Percentiles rank a stretch among this genome's conserved stretches.
Conservation (phyloP, 2,329 filamentous ascomycete species). For the Sphaceloma murrayae region DNA sequence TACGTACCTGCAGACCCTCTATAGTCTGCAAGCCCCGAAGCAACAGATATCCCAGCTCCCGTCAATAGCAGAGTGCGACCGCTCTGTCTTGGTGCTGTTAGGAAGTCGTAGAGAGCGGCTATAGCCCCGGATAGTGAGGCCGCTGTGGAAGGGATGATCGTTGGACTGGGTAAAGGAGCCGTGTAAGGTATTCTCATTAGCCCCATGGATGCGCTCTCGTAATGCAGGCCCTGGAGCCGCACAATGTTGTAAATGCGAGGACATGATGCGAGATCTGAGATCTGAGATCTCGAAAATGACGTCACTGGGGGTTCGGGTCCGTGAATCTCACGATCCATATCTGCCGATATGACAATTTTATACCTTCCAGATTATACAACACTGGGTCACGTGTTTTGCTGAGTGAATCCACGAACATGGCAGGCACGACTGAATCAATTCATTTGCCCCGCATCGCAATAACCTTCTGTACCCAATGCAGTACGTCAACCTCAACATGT, state of each 20-base stretch:
- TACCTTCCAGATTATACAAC: too few relatives aligned
- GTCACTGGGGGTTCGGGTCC: not conserved
- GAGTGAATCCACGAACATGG: not conserved
- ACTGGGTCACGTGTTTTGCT: not conserved
- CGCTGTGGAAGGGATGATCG: slow-evolving; percentile 64
- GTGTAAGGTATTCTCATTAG: slow-evolving; percentile 88
- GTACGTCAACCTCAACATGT: slow-evolving; percentile 30
- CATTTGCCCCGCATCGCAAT: slow-evolving; percentile 69
- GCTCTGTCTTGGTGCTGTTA: slow-evolving; percentile 45
- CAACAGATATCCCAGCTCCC: slow-evolving; percentile 86
- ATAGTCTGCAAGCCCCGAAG: slow-evolving; percentile 88
- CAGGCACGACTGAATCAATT: not conserved
- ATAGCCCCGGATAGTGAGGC: slow-evolving; percentile 62
- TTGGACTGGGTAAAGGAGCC: slow-evolving; percentile 64
- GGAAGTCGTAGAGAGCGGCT: slow-evolving; percentile 65
- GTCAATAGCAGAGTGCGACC: slow-evolving; percentile 57
- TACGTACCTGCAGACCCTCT: slow-evolving; percentile 85
- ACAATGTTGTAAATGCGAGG: too few relatives aligned
- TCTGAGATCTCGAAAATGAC: slow-evolving; percentile 14
- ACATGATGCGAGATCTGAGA: slow-evolving; percentile 7
- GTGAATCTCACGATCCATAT: too few relatives aligned
- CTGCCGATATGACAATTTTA: too few relatives aligned
- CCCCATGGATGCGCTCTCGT: too few relatives aligned
- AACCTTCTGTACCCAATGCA: slow-evolving; percentile 85
- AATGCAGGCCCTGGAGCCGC: too few relatives aligned